Conservation (phyloP, 352 stramenopile genomes). For the Phytophthora hybrid region DNA sequence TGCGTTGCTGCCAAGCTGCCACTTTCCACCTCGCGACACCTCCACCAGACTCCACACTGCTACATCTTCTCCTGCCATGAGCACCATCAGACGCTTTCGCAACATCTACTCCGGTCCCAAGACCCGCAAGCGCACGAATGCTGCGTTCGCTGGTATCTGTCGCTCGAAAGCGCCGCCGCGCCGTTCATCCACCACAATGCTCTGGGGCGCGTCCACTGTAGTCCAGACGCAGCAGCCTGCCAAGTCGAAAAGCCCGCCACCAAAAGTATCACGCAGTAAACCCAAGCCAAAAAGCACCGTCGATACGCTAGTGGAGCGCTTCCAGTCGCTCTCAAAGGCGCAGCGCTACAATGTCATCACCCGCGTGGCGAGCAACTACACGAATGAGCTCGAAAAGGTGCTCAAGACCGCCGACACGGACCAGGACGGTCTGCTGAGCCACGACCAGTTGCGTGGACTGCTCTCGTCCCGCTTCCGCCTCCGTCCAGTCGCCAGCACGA, state of each 20-base stretch:
- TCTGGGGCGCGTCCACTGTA: slow-evolving; percentile 23
- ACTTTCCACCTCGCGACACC: slow-evolving; percentile 21
- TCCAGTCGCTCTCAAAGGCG: slow-evolving; percentile 66
- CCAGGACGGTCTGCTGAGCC: slow-evolving; percentile 67
- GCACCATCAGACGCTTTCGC: slow-evolving; percentile 32
- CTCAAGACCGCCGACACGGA: slow-evolving; percentile 80
- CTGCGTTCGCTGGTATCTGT: slow-evolving; percentile 24
- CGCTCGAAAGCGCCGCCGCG: slow-evolving; percentile 26
- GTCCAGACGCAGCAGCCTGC: slow-evolving; percentile 20
- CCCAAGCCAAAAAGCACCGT: slow-evolving; percentile 39
- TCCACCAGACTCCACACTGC: neutral
- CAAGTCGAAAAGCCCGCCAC: slow-evolving; percentile 21
- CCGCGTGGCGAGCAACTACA: slow-evolving; percentile 58
- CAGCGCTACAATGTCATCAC: slow-evolving; percentile 63
- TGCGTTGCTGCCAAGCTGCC: neutral
- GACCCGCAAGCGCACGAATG: slow-evolving; percentile 36
- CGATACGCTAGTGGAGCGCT: slow-evolving; percentile 59
- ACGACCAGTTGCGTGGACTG: slow-evolving; percentile 73
- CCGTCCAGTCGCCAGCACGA: slow-evolving; percentile 52
- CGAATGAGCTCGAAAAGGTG: slow-evolving; percentile 72
- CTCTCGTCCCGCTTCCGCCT: slow-evolving; percentile 75
- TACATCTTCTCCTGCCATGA: slow-evolving; percentile 13
- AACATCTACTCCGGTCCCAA: slow-evolving; percentile 34
- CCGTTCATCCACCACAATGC: slow-evolving; percentile 31
- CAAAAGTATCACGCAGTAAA: slow-evolving; percentile 28